Evolutionary conservation across 805 yeast genomes (phyloP).

Genomic region (Wickerhamomyces chaumierensis): DNA sequence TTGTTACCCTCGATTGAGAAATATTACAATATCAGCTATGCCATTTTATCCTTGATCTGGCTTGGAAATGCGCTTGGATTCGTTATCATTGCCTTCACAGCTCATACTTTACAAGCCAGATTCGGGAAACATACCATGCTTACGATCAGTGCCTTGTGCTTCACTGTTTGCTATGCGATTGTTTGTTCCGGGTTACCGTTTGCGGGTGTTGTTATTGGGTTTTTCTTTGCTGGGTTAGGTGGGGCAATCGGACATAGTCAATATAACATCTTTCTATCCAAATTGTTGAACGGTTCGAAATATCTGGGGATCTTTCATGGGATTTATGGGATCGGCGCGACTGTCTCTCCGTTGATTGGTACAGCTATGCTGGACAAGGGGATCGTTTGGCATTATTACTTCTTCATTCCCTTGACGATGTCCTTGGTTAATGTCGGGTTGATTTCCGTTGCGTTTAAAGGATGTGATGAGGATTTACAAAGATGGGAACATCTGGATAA

Average conservation of each 20-base stretch:
- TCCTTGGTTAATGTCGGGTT: conserved; percentile 22
- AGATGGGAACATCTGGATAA: conserved; percentile 11
- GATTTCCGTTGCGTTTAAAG: conserved; percentile 31
- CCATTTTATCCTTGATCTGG: conserved; percentile 50
- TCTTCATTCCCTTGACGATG: conserved; percentile 37
- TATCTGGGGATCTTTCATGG: conserved; percentile 50
- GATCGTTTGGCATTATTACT: conserved; percentile 45
- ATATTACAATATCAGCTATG: conserved; percentile 35
- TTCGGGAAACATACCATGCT: conserved; percentile 30
- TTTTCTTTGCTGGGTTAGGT: conserved; percentile 50
- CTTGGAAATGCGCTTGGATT: conserved; percentile 46
- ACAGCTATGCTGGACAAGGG: conserved; percentile 40
- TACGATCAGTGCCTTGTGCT: conserved; percentile 25
- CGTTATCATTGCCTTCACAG: conserved; percentile 34
- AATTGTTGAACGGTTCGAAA: conserved; percentile 30
- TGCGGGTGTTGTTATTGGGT: conserved; percentile 36
- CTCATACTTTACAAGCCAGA: conserved; percentile 29
- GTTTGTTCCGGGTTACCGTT: conserved; percentile 38
- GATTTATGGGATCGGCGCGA: conserved; percentile 53
- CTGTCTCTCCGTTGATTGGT: conserved; percentile 46
- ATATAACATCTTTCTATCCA: conserved; percentile 38
- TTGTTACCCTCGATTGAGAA: conserved; percentile 42
- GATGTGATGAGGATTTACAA: conserved; percentile 31
- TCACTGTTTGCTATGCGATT: conserved; percentile 31
- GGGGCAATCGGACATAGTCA: conserved; percentile 38